Evolutionary conservation across 345 rosid species (phyloP).

Genomic region (Eucalyptus grandis): DNA sequence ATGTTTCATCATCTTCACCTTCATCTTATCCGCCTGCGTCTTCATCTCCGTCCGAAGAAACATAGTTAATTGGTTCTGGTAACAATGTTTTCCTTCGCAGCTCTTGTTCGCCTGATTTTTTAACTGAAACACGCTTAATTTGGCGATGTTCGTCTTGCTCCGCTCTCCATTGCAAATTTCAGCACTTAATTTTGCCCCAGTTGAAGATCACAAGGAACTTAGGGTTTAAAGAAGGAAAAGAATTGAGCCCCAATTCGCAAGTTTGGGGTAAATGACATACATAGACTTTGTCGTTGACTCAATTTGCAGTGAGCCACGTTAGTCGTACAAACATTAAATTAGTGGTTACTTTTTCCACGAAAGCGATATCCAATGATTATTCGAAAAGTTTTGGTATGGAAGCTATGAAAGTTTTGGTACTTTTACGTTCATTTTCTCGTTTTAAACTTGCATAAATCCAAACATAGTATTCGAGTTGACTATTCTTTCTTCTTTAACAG

Average conservation of each 20-base stretch:
- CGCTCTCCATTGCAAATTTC: neutral
- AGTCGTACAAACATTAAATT: neutral
- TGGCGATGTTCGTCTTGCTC: neutral
- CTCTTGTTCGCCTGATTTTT: neutral
- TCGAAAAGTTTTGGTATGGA: neutral
- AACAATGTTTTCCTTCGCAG: neutral
- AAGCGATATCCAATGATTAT: neutral
- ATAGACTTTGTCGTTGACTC: neutral
- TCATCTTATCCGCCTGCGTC: neutral
- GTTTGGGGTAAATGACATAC: neutral
- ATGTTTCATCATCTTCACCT: neutral
- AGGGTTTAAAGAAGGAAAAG: neutral
- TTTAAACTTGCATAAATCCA: neutral
- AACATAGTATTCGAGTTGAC: neutral
- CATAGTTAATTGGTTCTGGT: neutral
- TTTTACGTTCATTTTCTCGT: accelerated
- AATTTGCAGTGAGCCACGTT: neutral
- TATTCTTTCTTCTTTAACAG: neutral
- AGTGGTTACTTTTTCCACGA: neutral
- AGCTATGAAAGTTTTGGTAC: neutral
- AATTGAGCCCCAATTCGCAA: neutral
- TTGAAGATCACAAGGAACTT: neutral
- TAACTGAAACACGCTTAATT: neutral
- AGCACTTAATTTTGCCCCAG: neutral
- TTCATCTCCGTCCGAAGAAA: neutral